Conservation (phyloP, 2,329 filamentous ascomycete genomes). For the Bertia moriformis region DNA sequence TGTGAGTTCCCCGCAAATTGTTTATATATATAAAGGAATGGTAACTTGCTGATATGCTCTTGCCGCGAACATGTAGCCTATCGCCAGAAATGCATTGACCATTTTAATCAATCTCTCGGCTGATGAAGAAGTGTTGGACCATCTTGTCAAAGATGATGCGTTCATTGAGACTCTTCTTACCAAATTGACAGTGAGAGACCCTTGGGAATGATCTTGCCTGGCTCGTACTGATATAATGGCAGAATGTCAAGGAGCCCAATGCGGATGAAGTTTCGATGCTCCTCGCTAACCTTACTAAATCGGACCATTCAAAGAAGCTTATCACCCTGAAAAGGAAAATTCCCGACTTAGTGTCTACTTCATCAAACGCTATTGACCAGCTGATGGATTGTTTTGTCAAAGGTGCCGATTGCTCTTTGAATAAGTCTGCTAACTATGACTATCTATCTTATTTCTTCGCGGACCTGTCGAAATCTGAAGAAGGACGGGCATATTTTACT, state of each 20-base stretch:
- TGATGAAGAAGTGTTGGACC: conserved; percentile 44
- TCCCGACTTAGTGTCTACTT: conserved; percentile 40
- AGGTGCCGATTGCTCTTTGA: conserved; percentile 47
- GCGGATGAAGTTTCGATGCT: conserved; percentile 57
- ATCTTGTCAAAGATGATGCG: conserved; percentile 43
- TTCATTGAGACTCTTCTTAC: conserved; percentile 48
- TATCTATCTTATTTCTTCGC: conserved; percentile 64
- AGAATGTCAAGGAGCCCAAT: conserved; percentile 44
- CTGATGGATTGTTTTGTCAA: conserved; percentile 63
- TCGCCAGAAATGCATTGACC: conserved; percentile 57
- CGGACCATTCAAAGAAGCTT: conserved; percentile 39
- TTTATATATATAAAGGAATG: neutral
- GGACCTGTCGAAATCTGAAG: conserved; percentile 48
- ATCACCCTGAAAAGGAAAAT: conserved; percentile 37
- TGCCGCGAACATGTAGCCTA: conserved; percentile 27
- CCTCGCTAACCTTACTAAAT: conserved; percentile 56
- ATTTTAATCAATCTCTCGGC: conserved; percentile 54
- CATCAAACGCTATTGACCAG: conserved; percentile 50
- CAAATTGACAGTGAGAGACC: conserved; percentile 46
- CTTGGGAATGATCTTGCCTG: too few species aligned
- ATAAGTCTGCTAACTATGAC: conserved; percentile 50
- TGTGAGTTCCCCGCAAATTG: conserved; percentile 21
- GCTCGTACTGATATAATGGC: neutral
- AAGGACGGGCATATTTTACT: conserved; percentile 46
- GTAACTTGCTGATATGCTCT: neutral